Evolutionary conservation across 208 protist species (phyloP).

Genomic region (Crithidia fasciculata): DNA sequence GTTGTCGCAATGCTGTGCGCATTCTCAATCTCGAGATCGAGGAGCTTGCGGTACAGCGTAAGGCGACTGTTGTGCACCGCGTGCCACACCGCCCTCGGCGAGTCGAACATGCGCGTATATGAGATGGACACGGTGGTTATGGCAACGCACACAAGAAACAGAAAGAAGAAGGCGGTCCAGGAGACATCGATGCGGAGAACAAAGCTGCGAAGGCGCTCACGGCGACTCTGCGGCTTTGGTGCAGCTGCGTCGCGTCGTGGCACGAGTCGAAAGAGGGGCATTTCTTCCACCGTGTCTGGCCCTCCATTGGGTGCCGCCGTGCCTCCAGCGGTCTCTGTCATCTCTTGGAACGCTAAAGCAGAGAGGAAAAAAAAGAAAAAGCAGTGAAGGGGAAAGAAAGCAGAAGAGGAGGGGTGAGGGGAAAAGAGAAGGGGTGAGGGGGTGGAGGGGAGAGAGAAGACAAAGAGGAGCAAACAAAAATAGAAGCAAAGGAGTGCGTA

Average conservation of each 20-base stretch:
- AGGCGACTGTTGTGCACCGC: background rate
- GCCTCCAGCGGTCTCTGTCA: background rate
- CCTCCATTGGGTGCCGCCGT: no score
- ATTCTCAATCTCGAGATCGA: background rate
- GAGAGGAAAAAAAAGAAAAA: background rate
- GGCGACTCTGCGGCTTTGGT: background rate
- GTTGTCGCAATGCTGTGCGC: background rate
- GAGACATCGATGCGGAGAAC: slow-evolving; percentile 8
- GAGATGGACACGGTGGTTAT: background rate
- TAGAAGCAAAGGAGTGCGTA: no score
- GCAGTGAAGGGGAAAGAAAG: background rate
- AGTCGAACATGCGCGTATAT: background rate
- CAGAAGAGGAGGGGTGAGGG: background rate
- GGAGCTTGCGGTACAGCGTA: background rate
- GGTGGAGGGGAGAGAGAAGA: background rate
- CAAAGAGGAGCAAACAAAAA: no score
- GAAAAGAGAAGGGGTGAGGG: background rate
- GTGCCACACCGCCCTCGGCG: background rate
- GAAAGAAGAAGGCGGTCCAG: slow-evolving; percentile 5
- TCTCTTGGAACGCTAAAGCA: background rate
- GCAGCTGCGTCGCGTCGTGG: background rate
- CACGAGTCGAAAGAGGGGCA: background rate
- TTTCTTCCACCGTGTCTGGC: background rate
- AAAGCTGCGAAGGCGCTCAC: background rate
- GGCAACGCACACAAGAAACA: slow-evolving; percentile 7